phyloP scores from a whole-genome alignment of 106 monocot genomes.

The Vanilla planifolia region DNA sequence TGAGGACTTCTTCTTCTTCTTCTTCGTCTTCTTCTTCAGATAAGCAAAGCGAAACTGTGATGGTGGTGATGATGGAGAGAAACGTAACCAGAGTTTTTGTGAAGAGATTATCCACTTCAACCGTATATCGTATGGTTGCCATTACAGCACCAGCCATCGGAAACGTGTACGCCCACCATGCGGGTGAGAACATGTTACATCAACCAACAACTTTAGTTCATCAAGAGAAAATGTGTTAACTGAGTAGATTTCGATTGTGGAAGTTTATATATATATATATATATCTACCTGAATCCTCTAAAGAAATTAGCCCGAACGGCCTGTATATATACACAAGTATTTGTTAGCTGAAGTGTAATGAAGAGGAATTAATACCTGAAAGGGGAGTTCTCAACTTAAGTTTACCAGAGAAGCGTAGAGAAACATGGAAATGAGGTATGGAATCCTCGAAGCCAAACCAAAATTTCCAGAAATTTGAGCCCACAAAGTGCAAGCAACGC shows the following conservation, averaged over 20 bases:
- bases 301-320: conserved; percentile 55
- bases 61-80: conserved; percentile 41
- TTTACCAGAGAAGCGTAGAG: conserved; percentile 59
- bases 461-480: conserved; percentile 46
- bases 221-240: not conserved
- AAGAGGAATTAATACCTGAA: not conserved
- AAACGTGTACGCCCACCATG: conserved; percentile 89
- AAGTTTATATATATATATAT: no score
- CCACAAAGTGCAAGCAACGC: conserved; percentile 74
- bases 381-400: not conserved
- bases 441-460: conserved; percentile 35
- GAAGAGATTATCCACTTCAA: conserved; percentile 32
- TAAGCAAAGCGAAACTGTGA: conserved; percentile 45
- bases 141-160: conserved; percentile 63
- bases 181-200: conserved; percentile 46
- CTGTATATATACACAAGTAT: conserved; percentile 19
- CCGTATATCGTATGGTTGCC: conserved; percentile 50
- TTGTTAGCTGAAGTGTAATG: no score
- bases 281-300: conserved; percentile 34
- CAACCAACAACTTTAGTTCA: no score
- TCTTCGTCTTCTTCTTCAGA: no score
- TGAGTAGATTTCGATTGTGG: not conserved
- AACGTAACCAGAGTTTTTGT: conserved; percentile 33
- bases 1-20: no score
- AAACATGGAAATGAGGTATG: conserved; percentile 48